Percentiles rank a stretch among this genome's conserved stretches.
These are phyloP conservation scores for Penicillium sp. DNA, from an alignment of 2,329 filamentous ascomycete species.

Conservation along the genomic window DNA sequence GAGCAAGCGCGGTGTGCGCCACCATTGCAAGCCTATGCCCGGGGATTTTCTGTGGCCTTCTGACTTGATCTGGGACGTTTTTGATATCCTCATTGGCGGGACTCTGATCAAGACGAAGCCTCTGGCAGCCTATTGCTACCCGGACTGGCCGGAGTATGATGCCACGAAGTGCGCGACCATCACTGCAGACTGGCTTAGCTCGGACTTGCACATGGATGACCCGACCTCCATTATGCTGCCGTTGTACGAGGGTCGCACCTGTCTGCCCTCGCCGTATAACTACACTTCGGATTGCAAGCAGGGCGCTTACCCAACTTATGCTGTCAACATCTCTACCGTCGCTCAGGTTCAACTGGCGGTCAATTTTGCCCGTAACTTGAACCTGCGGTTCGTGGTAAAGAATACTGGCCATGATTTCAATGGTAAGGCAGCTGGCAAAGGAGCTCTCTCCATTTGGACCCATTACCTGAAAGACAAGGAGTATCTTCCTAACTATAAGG, in stretches of 20 bases:
- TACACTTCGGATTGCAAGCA: constrained; percentile 23
- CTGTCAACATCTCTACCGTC: constrained; percentile 32
- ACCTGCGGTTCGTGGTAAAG: constrained; percentile 37
- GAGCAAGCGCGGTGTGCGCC: not conserved
- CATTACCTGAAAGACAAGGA: constrained; percentile 22
- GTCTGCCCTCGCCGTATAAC: constrained; percentile 16
- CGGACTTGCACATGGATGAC: constrained; percentile 15
- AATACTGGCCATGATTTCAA: constrained; percentile 50
- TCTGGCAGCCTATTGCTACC: constrained; percentile 36
- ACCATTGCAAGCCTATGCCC: not conserved
- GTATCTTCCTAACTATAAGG: constrained; percentile 35
- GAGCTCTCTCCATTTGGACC: constrained; percentile 35
- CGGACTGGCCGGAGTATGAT: constrained; percentile 34
- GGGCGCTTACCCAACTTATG: constrained; percentile 30
- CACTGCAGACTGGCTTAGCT: constrained; percentile 27
- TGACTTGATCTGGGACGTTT: not conserved
- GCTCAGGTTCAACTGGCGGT: constrained; percentile 34
- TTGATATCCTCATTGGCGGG: not conserved
- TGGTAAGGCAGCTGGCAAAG: constrained; percentile 59
- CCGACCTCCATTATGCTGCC: constrained; percentile 22
- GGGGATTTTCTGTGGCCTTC: not conserved
- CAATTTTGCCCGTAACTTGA: constrained; percentile 20
- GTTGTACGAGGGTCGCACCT: constrained; percentile 21
- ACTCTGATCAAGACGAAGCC: constrained; percentile 34
- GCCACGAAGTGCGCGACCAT: constrained; percentile 32